Evolutionary conservation across 2,329 filamentous ascomycete species (phyloP), one percentile per base, ranked within the genome.

Genomic region (Fusarium pseudocircinatum): DNA sequence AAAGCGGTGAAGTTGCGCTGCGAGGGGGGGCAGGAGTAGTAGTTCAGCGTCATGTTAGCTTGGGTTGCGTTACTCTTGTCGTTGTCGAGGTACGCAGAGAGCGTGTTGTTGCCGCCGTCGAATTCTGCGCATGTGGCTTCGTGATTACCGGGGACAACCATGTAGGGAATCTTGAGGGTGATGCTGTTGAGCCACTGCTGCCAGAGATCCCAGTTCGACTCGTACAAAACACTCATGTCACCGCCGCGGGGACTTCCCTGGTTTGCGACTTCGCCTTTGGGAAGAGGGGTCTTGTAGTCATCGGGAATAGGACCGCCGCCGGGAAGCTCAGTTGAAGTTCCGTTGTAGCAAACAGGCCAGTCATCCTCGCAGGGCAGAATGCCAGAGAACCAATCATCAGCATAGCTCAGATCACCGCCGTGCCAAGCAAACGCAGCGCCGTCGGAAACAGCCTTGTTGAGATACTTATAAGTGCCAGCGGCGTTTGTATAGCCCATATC

Each of bases 191-290:
- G 49, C 58, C 62, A 63, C 34, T 64, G 62, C 16, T 64, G 62
- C 62, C 62, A 64, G n/a, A 64, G 58, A 34, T 63, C 62, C 62
- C 62, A 64, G n/a, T 64, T 64, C 3, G 62, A 64, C 26, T 64
- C 62, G 2, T 64, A 64, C 11, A 64, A 12, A 15, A 63, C 62
- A 3, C 58, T 36, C 14, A 63, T 13, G 6, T 64, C 62, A 4
- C 62, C 62, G 2, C 58, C 58, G 3, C 62, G 58, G 16, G 62
- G 58, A 18, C 62, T 53, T 7, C 62, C 62, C 22, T 53, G 58
- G 15, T 40, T 64, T 0, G 62, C 58, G 1, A 22, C 24, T 2
- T 64, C 58, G 4, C 58, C 62, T 4, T 20, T 18, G 15, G 62
- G 62, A 0, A 64, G 28, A 4, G 62, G n/a, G 0, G 39, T 46